Percentiles rank a stretch among this genome's conserved stretches.
Evolutionary conservation across 768 basidiomycete genomes (phyloP).

Genomic region (Lactifluus pinguis): DNA sequence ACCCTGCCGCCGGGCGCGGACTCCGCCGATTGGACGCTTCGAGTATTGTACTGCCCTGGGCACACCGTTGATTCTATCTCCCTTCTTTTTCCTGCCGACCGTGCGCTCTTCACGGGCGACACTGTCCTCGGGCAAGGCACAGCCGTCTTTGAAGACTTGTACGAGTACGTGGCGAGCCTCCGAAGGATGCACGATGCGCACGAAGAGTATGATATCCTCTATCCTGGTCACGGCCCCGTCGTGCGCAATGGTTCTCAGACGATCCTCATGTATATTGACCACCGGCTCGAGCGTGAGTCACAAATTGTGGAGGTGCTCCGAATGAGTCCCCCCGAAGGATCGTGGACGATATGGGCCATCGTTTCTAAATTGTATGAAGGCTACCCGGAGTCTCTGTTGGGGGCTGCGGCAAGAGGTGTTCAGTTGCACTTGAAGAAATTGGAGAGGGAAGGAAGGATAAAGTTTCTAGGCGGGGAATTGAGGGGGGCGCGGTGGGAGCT

Average conservation of each 20-base stretch:
- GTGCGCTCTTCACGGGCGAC: conserved; percentile 82
- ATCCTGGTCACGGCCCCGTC: conserved; percentile 85
- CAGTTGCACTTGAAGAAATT: conserved; percentile 69
- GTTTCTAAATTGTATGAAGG: conserved; percentile 59
- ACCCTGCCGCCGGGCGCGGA: conserved; percentile 5
- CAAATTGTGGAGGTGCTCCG: conserved; percentile 57
- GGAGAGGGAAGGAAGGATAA: conserved; percentile 51
- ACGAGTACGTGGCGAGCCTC: conserved; percentile 58
- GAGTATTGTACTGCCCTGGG: conserved; percentile 79
- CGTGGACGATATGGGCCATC: conserved; percentile 58
- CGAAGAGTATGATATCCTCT: conserved; percentile 42
- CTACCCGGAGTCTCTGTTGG: conserved; percentile 65
- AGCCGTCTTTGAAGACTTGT: conserved; percentile 79
- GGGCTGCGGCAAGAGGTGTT: conserved; percentile 61
- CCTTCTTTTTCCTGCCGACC: conserved; percentile 58
- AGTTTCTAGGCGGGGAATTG: conserved; percentile 41
- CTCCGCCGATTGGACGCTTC: conserved; percentile 31
- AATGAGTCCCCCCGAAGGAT: conserved; percentile 25
- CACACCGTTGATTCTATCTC: conserved; percentile 85
- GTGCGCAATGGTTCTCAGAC: conserved; percentile 50
- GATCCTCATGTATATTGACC: conserved; percentile 66
- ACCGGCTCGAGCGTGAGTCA: conserved; percentile 71
- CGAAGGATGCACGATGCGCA: conserved; percentile 37
- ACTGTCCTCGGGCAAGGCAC: conserved; percentile 87
- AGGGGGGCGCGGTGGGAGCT: conserved; percentile 42